These are phyloP conservation scores for Williopsis jadinii DNA, from an alignment of 1,139 yeast genomes.

Conservation along the genomic window DNA sequence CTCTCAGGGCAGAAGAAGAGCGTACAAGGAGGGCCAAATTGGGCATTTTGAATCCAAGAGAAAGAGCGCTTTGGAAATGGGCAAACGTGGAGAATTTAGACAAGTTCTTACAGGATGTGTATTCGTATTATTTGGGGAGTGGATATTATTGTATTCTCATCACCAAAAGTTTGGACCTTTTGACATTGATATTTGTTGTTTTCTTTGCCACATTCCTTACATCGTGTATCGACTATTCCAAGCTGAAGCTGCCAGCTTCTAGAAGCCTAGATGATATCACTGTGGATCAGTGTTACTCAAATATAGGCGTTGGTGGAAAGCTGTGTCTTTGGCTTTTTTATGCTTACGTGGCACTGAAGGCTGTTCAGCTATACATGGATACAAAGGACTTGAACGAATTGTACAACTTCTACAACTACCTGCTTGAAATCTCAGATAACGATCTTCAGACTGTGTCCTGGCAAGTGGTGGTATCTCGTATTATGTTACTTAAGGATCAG, in stretches of 20 bases:
- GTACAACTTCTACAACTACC: conserved; percentile 35
- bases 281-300: conserved; percentile 53
- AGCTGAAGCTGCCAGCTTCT: conserved; percentile 26
- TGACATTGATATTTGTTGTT: conserved; percentile 72
- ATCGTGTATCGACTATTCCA: conserved; percentile 74
- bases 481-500: conserved; percentile 69
- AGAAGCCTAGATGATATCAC: conserved; percentile 38
- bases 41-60: conserved; percentile 48
- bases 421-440: conserved; percentile 64
- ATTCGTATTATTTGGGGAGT: conserved; percentile 76
- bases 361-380: conserved; percentile 52
- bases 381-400: conserved; percentile 28
- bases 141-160: conserved; percentile 76
- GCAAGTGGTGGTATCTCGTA: conserved; percentile 77
- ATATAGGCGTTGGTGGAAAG: conserved; percentile 39
- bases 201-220: conserved; percentile 70
- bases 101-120: conserved; percentile 73
- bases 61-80: conserved; percentile 91
- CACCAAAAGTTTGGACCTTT: conserved; percentile 55
- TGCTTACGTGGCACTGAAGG: conserved; percentile 46
- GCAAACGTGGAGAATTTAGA: conserved; percentile 92
- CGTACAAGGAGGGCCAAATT: conserved; percentile 20
- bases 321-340: conserved; percentile 57
- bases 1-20: conserved; percentile 14
- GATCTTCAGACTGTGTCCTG: conserved; percentile 92